These are phyloP conservation scores for Aspergillus sp. DNA, from an alignment of 2,329 filamentous ascomycete species.

Conservation along the genomic window DNA sequence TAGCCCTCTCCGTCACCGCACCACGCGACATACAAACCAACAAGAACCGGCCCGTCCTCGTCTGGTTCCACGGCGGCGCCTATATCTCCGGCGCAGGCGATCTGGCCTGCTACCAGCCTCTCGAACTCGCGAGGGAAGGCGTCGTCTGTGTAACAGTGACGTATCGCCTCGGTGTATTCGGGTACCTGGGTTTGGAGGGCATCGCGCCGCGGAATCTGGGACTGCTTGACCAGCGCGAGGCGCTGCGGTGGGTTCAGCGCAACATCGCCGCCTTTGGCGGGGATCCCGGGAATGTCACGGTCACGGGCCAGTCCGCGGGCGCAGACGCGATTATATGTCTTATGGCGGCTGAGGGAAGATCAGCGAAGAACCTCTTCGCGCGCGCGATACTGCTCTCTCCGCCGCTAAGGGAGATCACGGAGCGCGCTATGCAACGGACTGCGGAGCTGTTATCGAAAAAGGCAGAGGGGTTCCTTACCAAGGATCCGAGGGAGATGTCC, in stretches of 20 bases:
- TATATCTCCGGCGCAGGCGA: constrained; percentile 23
- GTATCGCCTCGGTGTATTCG: constrained; percentile 23
- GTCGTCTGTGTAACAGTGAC: constrained; percentile 19
- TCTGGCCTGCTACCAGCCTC: constrained; percentile 18
- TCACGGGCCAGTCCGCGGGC: background rate
- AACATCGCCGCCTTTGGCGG: constrained; percentile 11
- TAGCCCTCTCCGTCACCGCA: constrained; percentile 1
- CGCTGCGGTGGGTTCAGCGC: constrained; percentile 9
- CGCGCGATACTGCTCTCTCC: background rate
- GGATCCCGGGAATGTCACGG: background rate
- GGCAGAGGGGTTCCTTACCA: background rate
- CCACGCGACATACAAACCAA: background rate
- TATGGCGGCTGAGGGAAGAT: background rate
- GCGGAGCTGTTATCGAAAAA: background rate
- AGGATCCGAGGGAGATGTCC: background rate
- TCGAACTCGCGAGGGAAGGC: constrained; percentile 15
- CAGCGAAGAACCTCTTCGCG: background rate
- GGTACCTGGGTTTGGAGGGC: constrained; percentile 39
- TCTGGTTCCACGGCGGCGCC: constrained; percentile 22
- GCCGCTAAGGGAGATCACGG: background rate
- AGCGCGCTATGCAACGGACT: background rate
- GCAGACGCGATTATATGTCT: background rate
- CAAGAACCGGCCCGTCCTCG: constrained; percentile 13
- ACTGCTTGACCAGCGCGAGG: constrained; percentile 4
- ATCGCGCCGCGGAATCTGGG: constrained; percentile 28